Evolutionary conservation across 2,329 filamentous ascomycete species (phyloP).

Genomic region (Colletotrichum tamarilloi): DNA sequence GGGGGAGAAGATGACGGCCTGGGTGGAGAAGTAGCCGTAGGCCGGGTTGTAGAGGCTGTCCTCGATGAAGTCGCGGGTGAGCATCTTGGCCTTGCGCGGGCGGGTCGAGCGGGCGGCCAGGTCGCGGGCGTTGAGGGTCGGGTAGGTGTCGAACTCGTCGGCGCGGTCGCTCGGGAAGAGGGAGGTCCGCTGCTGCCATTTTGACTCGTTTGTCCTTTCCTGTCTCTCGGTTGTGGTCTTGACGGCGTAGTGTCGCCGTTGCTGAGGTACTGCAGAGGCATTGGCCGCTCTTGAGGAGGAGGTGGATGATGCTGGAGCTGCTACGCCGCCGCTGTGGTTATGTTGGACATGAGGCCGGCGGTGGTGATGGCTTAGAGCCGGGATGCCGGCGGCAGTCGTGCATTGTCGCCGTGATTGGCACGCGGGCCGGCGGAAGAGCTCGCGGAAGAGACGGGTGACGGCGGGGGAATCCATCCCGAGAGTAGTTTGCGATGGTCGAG

Average conservation of each 20-base stretch:
- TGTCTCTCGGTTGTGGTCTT: slow-evolving; percentile 21
- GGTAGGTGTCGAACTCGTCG: slow-evolving; percentile 84
- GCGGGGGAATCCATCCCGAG: slow-evolving; percentile 82
- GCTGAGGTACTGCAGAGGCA: slow-evolving; percentile 34
- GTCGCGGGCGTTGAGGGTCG: slow-evolving; percentile 85
- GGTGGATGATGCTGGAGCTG: slow-evolving; percentile 36
- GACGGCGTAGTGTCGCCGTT: slow-evolving; percentile 43
- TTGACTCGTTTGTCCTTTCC: slow-evolving; percentile 67
- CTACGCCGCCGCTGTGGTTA: slow-evolving; percentile 14
- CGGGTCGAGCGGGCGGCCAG: slow-evolving; percentile 79
- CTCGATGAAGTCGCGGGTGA: slow-evolving; percentile 97
- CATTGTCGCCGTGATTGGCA: slow-evolving; percentile 64
- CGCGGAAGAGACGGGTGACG: slow-evolving; percentile 82
- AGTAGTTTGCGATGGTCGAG: background rate
- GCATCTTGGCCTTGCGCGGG: slow-evolving; percentile 92
- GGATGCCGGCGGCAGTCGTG: slow-evolving; percentile 41
- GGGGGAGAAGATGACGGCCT: slow-evolving; percentile 94
- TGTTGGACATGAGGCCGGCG: background rate
- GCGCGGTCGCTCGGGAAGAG: slow-evolving; percentile 80
- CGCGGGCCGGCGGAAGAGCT: slow-evolving; percentile 82
- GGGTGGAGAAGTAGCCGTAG: slow-evolving; percentile 97
- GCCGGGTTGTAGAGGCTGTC: slow-evolving; percentile 94
- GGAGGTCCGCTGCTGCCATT: slow-evolving; percentile 88
- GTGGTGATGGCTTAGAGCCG: slow-evolving; percentile 30
- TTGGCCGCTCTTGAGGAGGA: slow-evolving; percentile 37